A percentile compares a stretch with the other conserved stretches of the same genome.
These are phyloP conservation scores for Spirogloea muscicola DNA, from an alignment of 139 green algal species.

Conservation along the genomic window DNA sequence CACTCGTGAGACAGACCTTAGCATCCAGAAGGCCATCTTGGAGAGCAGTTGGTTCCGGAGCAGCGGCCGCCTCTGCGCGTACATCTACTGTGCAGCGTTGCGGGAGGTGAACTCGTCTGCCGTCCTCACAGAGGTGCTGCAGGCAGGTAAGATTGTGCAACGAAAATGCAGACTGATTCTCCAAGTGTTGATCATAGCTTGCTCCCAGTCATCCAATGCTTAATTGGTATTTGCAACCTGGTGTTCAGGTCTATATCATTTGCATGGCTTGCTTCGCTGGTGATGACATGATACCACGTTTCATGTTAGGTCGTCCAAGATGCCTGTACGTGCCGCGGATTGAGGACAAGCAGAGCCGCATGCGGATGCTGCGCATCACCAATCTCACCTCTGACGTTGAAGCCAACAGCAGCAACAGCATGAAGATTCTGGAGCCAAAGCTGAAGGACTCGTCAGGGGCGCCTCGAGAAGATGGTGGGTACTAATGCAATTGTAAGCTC, in stretches of 20 bases:
- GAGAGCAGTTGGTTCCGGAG: slow-evolving; percentile 22
- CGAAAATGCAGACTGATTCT: too few species aligned
- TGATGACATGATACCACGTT: too few species aligned
- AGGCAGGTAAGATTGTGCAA: too few species aligned
- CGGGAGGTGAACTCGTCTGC: slow-evolving; percentile 34
- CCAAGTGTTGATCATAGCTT: too few species aligned
- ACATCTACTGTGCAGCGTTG: slow-evolving; percentile 32
- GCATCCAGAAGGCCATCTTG: slow-evolving; percentile 21
- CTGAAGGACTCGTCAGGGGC: not conserved
- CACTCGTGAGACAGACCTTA: too few species aligned
- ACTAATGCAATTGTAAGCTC: too few species aligned
- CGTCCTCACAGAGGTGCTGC: too few species aligned
- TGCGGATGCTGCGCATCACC: slow-evolving; percentile 30
- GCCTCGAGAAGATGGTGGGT: slow-evolving; percentile 10
- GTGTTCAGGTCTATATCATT: too few species aligned
- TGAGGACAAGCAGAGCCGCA: slow-evolving; percentile 19
- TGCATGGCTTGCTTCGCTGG: too few species aligned
- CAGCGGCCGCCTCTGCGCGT: slow-evolving; percentile 8
- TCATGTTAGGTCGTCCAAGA: too few species aligned
- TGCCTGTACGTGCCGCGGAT: slow-evolving; percentile 23
- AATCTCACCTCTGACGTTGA: slow-evolving; percentile 3
- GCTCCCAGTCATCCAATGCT: too few species aligned
- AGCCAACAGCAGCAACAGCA: slow-evolving; percentile 25
- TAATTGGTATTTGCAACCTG: too few species aligned
- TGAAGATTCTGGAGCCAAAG: slow-evolving; percentile 24